phyloP scores from a whole-genome alignment of 2,329 filamentous ascomycete genomes.

The Camillea tinctor region DNA sequence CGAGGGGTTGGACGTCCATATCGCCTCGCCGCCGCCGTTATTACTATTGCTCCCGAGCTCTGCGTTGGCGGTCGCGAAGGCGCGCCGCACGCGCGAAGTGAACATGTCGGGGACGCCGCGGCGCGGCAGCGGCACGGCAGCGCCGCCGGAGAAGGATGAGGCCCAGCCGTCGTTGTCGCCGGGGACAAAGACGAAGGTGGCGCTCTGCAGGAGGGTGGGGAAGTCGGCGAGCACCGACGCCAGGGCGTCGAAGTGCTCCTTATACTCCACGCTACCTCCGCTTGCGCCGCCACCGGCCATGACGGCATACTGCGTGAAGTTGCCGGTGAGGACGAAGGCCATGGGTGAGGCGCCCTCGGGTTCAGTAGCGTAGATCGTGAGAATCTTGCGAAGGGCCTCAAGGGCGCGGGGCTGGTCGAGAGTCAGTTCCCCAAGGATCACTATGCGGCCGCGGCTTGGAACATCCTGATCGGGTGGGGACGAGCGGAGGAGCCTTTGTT shows the following conservation, averaged over 20 bases:
- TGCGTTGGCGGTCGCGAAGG: constrained; percentile 74
- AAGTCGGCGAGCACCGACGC: constrained; percentile 82
- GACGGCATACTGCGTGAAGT: constrained; percentile 69
- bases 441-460: constrained; percentile 52
- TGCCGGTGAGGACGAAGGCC: constrained; percentile 80
- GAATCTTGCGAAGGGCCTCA: constrained; percentile 75
- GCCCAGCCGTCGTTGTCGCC: constrained; percentile 98
- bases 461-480: constrained; percentile 29
- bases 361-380: constrained; percentile 70
- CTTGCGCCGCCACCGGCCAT: constrained; percentile 67
- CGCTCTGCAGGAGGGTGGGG: constrained; percentile 71
- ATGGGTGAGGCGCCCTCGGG: constrained; percentile 67
- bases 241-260: constrained; percentile 89
- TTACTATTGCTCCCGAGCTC: constrained; percentile 54
- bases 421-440: constrained; percentile 83
- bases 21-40: constrained; percentile 60
- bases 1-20: constrained; percentile 88
- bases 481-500: constrained; percentile 61
- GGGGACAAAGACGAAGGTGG: constrained; percentile 89
- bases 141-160: constrained; percentile 77
- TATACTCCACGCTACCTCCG: constrained; percentile 89
- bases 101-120: constrained; percentile 82
- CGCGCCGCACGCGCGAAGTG: constrained; percentile 79
- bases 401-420: constrained; percentile 82
- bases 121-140: constrained; percentile 67